Evolutionary conservation across 257 asterid genomes (phyloP), one percentile per base, ranked within the genome.

Genomic region (Phtheirospermum japonicum): DNA sequence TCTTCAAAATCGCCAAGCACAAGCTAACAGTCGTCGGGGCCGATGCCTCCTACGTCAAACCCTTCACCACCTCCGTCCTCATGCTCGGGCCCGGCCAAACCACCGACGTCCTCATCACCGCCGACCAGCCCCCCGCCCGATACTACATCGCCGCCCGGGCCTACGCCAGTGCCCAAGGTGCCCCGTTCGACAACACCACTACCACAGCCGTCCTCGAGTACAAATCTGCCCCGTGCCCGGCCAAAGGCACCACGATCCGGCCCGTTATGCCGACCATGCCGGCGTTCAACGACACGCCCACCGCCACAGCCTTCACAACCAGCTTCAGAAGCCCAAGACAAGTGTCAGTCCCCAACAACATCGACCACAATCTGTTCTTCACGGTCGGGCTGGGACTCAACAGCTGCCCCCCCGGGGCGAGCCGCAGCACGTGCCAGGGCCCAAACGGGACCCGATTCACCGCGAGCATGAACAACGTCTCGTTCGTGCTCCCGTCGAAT

Each of bases 31-130:
- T 89, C n/a, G 90, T 89, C 0, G 95, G 90, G 57, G 95, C 97
- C 9, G 97, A 89, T 19, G 94, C 94, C 74, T 80, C 94, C 19
- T 89, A 89, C 11, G 80, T 84, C 4, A 86, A 82, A 57, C 95
- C 95, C 70, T 86, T 86, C 73, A 86, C 83, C 57, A 89, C 97
- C 68, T 67, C 83, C 6, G 89, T 82, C 64, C 78, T 89, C 71
- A 89, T 89, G 97, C 77, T 89, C 11, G 97, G 97, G 61, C 97
- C 97, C 0, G 97, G 97, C 20, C 91, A 89, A 62, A 89, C 97
- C 23, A 86, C 97, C 0, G 95, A 89, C 52, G 89, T 89, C 70
- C 85, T 89, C 19, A 71, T 89, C 72, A 79, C 76, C 0, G 80
- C 91, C 0, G 68, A 86, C 59, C 95, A 89, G 77, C 80, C 89